phyloP scores from a whole-genome alignment of 2,329 filamentous ascomycete genomes.

The Sclerotinia borealis region DNA sequence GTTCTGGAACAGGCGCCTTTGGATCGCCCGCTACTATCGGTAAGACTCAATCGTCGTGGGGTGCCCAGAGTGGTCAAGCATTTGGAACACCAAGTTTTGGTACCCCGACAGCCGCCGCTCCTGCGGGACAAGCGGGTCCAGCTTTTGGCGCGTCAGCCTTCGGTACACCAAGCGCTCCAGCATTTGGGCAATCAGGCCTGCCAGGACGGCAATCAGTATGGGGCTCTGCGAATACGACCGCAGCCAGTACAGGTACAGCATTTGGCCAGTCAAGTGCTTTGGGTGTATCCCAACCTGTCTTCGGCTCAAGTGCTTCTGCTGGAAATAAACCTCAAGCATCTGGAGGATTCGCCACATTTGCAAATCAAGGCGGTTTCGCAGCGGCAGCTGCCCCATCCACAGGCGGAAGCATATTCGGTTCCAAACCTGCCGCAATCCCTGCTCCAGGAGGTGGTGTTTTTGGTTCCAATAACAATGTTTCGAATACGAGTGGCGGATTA shows the following conservation, averaged over 20 bases:
- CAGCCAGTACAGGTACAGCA: conserved; percentile 32
- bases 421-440: conserved; percentile 14
- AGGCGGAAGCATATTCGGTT: conserved; percentile 31
- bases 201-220: conserved; percentile 50
- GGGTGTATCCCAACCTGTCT: conserved; percentile 34
- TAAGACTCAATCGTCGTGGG: conserved; percentile 12
- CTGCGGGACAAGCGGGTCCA: conserved; percentile 30
- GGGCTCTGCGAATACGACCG: conserved; percentile 35
- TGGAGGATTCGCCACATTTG: conserved; percentile 50
- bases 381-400: conserved; percentile 28
- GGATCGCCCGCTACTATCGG: conserved; percentile 27
- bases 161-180: conserved; percentile 35
- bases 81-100: conserved; percentile 43
- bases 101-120: conserved; percentile 17
- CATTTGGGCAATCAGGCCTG: conserved; percentile 33
- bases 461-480: conserved; percentile 11
- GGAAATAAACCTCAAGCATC: conserved; percentile 32
- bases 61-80: conserved; percentile 36
- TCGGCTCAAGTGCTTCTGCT: conserved; percentile 27
- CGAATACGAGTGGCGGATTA: conserved; percentile 31
- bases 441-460: conserved; percentile 16
- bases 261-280: conserved; percentile 52
- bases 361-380: conserved; percentile 49
- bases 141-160: conserved; percentile 45
- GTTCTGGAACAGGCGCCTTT: conserved; percentile 33